Percentiles rank a stretch among this genome's conserved stretches.
These are phyloP conservation scores for Aspergillus baeticus DNA, from an alignment of 495 filamentous ascomycete species.

Conservation along the genomic window DNA sequence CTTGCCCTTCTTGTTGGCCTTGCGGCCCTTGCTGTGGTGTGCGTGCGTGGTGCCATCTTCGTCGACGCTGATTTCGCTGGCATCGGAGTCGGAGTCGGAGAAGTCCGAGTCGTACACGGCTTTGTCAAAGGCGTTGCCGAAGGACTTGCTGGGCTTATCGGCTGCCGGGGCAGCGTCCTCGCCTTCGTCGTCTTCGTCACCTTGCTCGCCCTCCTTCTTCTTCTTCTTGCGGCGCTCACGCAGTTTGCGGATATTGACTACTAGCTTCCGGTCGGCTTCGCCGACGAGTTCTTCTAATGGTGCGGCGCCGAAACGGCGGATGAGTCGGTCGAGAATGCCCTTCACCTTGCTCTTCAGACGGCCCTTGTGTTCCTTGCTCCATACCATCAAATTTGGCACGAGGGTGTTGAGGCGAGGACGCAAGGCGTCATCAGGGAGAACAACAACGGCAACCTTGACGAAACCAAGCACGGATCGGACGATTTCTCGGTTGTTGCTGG, in stretches of 20 bases:
- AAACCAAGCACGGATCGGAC: slow-evolving; percentile 91
- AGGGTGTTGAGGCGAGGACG: slow-evolving; percentile 67
- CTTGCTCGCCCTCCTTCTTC: slow-evolving; percentile 64
- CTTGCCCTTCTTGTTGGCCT: slow-evolving; percentile 35
- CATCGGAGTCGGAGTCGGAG: slow-evolving; percentile 63
- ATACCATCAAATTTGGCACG: slow-evolving; percentile 87
- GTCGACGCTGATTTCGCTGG: slow-evolving; percentile 57
- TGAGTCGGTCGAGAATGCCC: slow-evolving; percentile 91
- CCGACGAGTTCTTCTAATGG: slow-evolving; percentile 67
- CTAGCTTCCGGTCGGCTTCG: slow-evolving; percentile 83
- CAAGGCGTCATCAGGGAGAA: slow-evolving; percentile 73
- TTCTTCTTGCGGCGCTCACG: slow-evolving; percentile 83
- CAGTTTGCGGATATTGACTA: slow-evolving; percentile 90
- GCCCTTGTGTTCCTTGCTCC: slow-evolving; percentile 96
- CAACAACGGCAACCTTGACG: slow-evolving; percentile 91
- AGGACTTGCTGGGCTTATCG: slow-evolving; percentile 37
- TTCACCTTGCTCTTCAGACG: slow-evolving; percentile 95
- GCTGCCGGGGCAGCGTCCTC: slow-evolving; percentile 25
- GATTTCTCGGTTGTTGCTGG: slow-evolving; percentile 92
- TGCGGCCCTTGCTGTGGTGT: slow-evolving; percentile 35
- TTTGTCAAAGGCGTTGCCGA: slow-evolving; percentile 92
- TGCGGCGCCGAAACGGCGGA: slow-evolving; percentile 83
- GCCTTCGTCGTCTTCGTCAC: slow-evolving; percentile 46
- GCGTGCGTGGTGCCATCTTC: slow-evolving; percentile 35
- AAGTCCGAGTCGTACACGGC: slow-evolving; percentile 89